Base-by-base conservation (phyloP, 805 yeast genomes). In the Kregervanrija fluxuum region DNA sequence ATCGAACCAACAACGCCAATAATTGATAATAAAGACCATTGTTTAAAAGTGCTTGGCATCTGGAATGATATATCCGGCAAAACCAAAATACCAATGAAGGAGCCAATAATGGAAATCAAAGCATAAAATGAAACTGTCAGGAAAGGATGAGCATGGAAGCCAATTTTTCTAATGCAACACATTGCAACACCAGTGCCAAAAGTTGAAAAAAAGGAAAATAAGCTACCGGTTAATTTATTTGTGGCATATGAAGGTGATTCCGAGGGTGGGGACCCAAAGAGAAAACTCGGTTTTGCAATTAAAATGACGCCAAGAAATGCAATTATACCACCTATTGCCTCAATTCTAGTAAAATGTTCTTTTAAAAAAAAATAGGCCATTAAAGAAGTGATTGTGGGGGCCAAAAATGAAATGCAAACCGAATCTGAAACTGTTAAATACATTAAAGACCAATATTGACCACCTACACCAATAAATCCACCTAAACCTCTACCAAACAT, bases 401-500 rank as follows among this genome's bases (percentile, higher is more conserved):
- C 70, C 54, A 89, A 62, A 53, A 89, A 89, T 2, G 91, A 78
- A 41, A 89, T 81, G 12, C 85, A 82, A 1, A 86, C 81, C 0
- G 95, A 85, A 57, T 89, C 96, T 11, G 90, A 80, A 6, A 89
- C 73, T 41, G 86, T 75, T 39, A 89, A 69, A 54, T 83, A 85
- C 65, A 78, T 71, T 50, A 89, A 66, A 1, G 95, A 78, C 58
- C 71, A 85, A 61, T 86, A 89, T 57, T 85, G 68, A 4, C 91
- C 82, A 56, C 82, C 82, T 5, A 88, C 95, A 3, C 95, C 95
- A 46, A 83, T 60, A 53, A 80, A 85, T 6, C 97, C 97, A n/a
- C 79, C 70, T 1, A 72, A 40, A 0, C 96, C 96, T 48, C 96
- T 69, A 4, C 75, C 38, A 1, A 48, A 17, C 9, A 45, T 12